Evolutionary conservation across 1,284 basidiomycete species (phyloP), one percentile per base, ranked within the genome.

Genomic region (Psilocybe mexicana): DNA sequence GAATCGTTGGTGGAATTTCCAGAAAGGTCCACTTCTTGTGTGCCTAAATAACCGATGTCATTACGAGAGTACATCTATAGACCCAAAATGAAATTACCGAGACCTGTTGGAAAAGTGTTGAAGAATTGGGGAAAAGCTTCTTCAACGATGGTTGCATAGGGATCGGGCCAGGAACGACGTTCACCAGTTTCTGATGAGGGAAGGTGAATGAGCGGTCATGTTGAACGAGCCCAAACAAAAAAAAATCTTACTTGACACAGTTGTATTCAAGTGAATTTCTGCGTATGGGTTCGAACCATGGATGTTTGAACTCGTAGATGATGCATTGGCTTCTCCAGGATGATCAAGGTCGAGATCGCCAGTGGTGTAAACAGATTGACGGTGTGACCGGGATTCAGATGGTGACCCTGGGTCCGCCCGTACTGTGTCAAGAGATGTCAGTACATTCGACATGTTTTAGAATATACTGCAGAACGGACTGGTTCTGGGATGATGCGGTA

Each of bases 401-500:
- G 35, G 52, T 26, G 58, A 53, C 61, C 61, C 54, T 18, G 55
- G 57, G 6, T 56, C 57, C 43, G 61, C 46, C 10, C 58, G 58
- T 7, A 52, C 53, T 60, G 36, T 11, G 14, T 18, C 18, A 18
- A 18, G 18, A 6, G 36, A 53, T 30, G 12, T 53, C 12, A 53
- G 28, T 35, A 18, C 7, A 10, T 18, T 45, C 25, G 24, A 35
- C 18, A 33, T 7, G 6, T 24, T n/a, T 28, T 14, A 30, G 23
- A 6, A 18, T 5, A 23, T 3, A 52, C 12, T 14, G 38, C 18
- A 33, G 8, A 18, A 3, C 52, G 18, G 4, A 33, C 46, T 30
- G 8, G 26, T 6, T 25, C 6, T 45, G 5, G 2, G 47, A 18
- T 49, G 30, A 36, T 49, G 36, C 28, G 47, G 47, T 25, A 40